These are phyloP conservation scores for Trichomonascaceae sp. DNA, from an alignment of 1,139 yeast genomes.

Conservation along the genomic window DNA sequence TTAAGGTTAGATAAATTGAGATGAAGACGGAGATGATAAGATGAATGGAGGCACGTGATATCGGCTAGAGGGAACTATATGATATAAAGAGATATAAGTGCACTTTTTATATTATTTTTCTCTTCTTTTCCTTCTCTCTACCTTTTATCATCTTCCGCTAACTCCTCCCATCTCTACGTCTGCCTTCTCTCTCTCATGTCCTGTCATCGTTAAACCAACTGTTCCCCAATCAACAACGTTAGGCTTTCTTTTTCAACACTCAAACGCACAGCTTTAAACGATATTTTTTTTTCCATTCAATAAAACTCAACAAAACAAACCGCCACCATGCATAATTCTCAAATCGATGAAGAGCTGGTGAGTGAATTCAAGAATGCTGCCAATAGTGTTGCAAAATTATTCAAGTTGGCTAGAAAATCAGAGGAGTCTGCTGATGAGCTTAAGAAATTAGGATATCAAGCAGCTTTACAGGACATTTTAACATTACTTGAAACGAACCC, in stretches of 20 bases:
- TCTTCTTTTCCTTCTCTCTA: neutral
- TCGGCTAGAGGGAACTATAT: too few species aligned
- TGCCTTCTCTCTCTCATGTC: too few species aligned
- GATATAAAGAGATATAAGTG: neutral
- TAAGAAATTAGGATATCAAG: conserved; percentile 9
- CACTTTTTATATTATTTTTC: too few species aligned
- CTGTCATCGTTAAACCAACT: too few species aligned
- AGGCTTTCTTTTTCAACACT: too few species aligned
- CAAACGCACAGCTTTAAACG: too few species aligned
- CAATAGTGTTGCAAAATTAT: conserved; percentile 27
- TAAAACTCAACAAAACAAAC: neutral
- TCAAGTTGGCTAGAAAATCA: conserved; percentile 26
- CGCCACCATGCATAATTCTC: conserved; percentile 1
- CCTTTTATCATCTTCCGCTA: too few species aligned
- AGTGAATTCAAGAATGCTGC: conserved; percentile 29
- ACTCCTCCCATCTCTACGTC: too few species aligned
- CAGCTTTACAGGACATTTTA: conserved; percentile 19
- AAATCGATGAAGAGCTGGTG: conserved; percentile 7
- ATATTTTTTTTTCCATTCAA: neutral
- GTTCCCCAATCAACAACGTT: too few species aligned
- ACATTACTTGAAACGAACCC: conserved; percentile 19
- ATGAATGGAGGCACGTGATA: neutral
- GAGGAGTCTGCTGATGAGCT: conserved; percentile 14
- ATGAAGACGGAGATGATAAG: neutral
- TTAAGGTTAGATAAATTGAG: neutral